Conservation (phyloP, 2,329 filamentous ascomycete species). For the Phymatotrichopsis omnivora region DNA sequence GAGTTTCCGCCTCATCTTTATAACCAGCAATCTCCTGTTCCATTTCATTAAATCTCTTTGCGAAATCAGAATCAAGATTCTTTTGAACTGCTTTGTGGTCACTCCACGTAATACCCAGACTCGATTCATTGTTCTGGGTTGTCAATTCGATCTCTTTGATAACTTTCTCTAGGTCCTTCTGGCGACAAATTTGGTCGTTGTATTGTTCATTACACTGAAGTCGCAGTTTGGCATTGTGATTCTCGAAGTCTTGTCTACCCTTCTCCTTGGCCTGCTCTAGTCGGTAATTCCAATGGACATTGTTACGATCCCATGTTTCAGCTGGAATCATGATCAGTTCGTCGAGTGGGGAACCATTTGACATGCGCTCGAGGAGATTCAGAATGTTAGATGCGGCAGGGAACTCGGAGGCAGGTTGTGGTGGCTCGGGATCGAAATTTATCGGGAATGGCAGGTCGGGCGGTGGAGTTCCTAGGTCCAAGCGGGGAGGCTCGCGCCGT, state of each 20-base stretch:
- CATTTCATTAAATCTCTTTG: too few relatives aligned
- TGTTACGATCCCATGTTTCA: conserved; percentile 20
- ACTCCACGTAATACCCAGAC: conserved; percentile 17
- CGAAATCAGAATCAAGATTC: too few relatives aligned
- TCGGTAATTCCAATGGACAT: conserved; percentile 18
- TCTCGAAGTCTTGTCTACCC: conserved; percentile 10
- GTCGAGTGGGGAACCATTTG: conserved; percentile 6
- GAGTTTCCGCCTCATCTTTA: too few relatives aligned
- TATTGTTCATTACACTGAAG: conserved; percentile 16
- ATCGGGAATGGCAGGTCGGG: conserved; percentile 17
- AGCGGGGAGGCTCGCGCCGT: conserved; percentile 1
- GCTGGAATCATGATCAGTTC: conserved; percentile 20
- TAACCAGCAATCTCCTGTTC: too few relatives aligned
- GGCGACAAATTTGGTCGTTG: conserved; percentile 14
- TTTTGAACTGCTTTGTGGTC: conserved; percentile 16
- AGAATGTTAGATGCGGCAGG: conserved; percentile 19
- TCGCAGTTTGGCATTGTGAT: conserved; percentile 15
- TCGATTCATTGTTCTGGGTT: not conserved
- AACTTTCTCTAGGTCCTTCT: conserved; percentile 16
- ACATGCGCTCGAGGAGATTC: conserved; percentile 12
- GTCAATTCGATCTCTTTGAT: conserved; percentile 20
- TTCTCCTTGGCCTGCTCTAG: conserved; percentile 7
- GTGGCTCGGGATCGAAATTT: conserved; percentile 19
- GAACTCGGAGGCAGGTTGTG: conserved; percentile 14
- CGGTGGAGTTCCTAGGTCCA: conserved; percentile 14